phyloP scores from a whole-genome alignment of 2,329 filamentous ascomycete genomes.

The Aspergillus sp. region DNA sequence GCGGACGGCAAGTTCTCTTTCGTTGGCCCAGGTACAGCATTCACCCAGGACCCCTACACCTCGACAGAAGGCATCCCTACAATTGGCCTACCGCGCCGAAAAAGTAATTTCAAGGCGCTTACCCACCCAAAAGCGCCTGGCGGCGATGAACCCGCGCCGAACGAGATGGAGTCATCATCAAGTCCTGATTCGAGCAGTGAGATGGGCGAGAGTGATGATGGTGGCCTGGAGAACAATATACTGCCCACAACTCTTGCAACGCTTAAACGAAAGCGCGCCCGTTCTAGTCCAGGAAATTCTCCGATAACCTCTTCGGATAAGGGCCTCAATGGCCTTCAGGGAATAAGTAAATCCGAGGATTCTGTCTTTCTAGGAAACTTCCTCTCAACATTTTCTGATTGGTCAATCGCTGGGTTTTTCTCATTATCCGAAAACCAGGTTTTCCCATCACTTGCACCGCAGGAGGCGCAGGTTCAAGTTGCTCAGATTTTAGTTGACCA shows the following conservation, averaged over 20 bases:
- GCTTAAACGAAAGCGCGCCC: conserved; percentile 37
- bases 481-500: conserved; percentile 45
- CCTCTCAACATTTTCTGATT: conserved; percentile 40
- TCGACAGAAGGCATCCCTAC: conserved; percentile 35
- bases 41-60: conserved; percentile 7
- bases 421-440: conserved; percentile 33
- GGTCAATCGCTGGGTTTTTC: conserved; percentile 41
- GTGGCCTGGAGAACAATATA: conserved; percentile 20
- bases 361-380: conserved; percentile 39
- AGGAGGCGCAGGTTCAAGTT: conserved; percentile 38
- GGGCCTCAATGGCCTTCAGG: conserved; percentile 18
- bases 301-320: conserved; percentile 31
- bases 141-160: conserved; percentile 9
- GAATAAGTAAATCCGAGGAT: conserved; percentile 29
- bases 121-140: conserved; percentile 5
- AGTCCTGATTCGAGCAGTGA: conserved; percentile 29
- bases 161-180: conserved; percentile 17
- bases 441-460: conserved; percentile 32
- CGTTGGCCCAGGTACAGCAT: conserved; percentile 11
- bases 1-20: conserved; percentile 49
- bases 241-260: conserved; percentile 21
- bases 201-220: conserved; percentile 29
- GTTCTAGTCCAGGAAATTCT: conserved; percentile 32
- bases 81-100: conserved; percentile 36
- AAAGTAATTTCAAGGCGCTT: conserved; percentile 7